Base-by-base conservation (phyloP, 2,329 filamentous ascomycete species). In the Furcasterigmium furcatum region DNA sequence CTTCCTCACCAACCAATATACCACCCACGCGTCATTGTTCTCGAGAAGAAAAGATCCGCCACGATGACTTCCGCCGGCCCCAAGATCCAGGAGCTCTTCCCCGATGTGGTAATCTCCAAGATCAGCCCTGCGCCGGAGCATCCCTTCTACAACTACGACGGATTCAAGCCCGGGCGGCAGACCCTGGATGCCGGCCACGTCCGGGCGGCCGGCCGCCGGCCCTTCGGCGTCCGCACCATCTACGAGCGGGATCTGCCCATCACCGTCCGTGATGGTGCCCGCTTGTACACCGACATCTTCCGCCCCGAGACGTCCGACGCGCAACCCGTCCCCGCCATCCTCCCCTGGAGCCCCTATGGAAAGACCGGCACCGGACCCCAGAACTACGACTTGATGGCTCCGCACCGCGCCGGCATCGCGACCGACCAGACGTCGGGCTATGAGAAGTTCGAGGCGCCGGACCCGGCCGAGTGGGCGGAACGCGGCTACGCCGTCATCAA, bases 161-260 rank as follows among this genome's bases (percentile, higher is more conserved):
- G n/a, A n/a, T n/a, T n/a, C n/a, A n/a, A n/a, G n/a, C n/a, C n/a
- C n/a, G n/a, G n/a, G n/a, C n/a, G n/a, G n/a, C n/a, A n/a, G n/a
- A n/a, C n/a, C n/a, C n/a, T n/a, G n/a, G n/a, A n/a, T n/a, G n/a
- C n/a, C n/a, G n/a, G n/a, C n/a, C n/a, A n/a, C n/a, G n/a, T n/a
- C n/a, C n/a, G n/a, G n/a, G n/a, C n/a, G n/a, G n/a, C n/a, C n/a
- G n/a, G n/a, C n/a, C n/a, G n/a, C n/a, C n/a, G n/a, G n/a, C n/a
- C n/a, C n/a, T n/a, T n/a, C n/a, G n/a, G n/a, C n/a, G n/a, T n/a
- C n/a, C n/a, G n/a, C 38, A 72, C 74, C 36, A 57, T 55, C 1
- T 53, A 73, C n/a, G 67, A 74, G 6, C 68, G 72, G 45, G 71
- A 74, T 52, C 64, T 73, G 24, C 63, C 66, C 30, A 67, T 48